Conservation (phyloP, 192 early-diverging fungal species). For the Backusella psychrophila region DNA sequence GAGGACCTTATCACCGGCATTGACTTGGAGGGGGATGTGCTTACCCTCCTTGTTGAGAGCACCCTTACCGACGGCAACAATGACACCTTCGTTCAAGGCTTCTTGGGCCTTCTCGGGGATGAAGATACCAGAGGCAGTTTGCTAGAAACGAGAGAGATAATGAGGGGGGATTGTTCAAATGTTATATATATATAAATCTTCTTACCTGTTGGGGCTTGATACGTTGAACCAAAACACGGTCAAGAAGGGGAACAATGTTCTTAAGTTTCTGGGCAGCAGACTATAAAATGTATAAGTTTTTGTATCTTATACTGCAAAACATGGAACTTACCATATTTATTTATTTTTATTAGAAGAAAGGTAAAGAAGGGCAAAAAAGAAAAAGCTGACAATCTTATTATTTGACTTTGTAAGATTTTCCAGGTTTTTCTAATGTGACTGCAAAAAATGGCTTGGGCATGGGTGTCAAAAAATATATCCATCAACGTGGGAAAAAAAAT, state of each 20-base stretch:
- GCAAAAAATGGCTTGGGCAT: background rate
- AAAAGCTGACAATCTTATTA: background rate
- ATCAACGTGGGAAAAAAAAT: constrained; percentile 3
- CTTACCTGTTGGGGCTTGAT: constrained; percentile 87
- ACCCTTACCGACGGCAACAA: constrained; percentile 94
- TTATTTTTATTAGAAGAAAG: background rate
- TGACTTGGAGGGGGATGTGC: constrained; percentile 74
- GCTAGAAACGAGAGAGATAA: constrained; percentile 45
- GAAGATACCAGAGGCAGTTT: constrained; percentile 93
- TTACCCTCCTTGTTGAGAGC: constrained; percentile 85
- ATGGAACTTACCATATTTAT: constrained; percentile 3
- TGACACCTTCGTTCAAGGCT: constrained; percentile 92
- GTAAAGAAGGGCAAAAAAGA: background rate
- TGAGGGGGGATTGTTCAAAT: background rate
- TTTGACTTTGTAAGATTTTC: constrained; percentile 4
- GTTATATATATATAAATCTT: too few relatives aligned
- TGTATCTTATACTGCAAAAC: too few relatives aligned
- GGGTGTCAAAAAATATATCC: background rate
- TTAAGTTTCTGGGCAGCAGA: constrained; percentile 49
- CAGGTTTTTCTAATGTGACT: constrained; percentile 4
- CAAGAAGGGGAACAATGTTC: constrained; percentile 94
- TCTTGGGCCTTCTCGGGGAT: constrained; percentile 99
- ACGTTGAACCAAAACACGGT: constrained; percentile 97
- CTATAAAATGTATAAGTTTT: constrained; percentile 6
- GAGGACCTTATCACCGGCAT: constrained; percentile 92